A percentile compares a stretch with the other conserved stretches of the same genome.
These are phyloP conservation scores for Lodderomyces theae DNA, from an alignment of 1,139 yeast genomes.

Conservation along the genomic window DNA sequence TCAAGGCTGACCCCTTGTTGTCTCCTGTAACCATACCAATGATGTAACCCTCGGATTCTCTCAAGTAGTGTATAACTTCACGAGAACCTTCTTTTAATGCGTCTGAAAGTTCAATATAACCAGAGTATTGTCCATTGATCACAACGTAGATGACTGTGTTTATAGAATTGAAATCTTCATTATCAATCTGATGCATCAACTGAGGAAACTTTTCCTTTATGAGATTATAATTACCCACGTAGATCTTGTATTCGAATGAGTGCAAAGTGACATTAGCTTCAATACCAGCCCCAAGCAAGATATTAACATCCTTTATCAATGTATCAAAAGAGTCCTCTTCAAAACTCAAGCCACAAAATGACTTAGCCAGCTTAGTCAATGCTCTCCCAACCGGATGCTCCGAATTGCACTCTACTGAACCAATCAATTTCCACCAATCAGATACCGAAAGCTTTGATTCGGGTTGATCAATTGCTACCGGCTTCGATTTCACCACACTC, in stretches of 20 bases:
- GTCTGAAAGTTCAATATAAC: conserved; percentile 68
- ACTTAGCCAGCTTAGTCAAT: conserved; percentile 38
- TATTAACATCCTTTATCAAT: conserved; percentile 41
- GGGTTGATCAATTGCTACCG: conserved; percentile 6
- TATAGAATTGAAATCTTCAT: conserved; percentile 14
- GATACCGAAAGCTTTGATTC: conserved; percentile 13
- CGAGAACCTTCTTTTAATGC: conserved; percentile 65
- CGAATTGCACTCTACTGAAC: conserved; percentile 63
- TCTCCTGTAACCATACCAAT: conserved; percentile 97
- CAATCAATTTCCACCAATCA: conserved; percentile 59
- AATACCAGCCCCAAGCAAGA: conserved; percentile 72
- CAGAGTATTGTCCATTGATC: conserved; percentile 58
- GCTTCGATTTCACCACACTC: conserved; percentile 41
- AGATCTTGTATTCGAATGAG: conserved; percentile 28
- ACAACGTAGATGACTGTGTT: conserved; percentile 41
- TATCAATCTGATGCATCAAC: conserved; percentile 5
- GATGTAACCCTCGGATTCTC: conserved; percentile 46
- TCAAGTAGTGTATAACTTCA: conserved; percentile 57
- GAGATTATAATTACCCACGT: conserved; percentile 58
- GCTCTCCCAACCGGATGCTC: conserved; percentile 92
- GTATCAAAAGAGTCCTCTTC: conserved; percentile 35
- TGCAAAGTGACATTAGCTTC: conserved; percentile 39
- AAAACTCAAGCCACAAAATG: conserved; percentile 26
- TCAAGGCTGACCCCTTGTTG: conserved; percentile 56
- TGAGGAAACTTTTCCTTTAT: conserved; percentile 25